These are phyloP conservation scores for Hericium erinaceus DNA, from an alignment of 768 basidiomycete genomes.

Conservation along the genomic window DNA sequence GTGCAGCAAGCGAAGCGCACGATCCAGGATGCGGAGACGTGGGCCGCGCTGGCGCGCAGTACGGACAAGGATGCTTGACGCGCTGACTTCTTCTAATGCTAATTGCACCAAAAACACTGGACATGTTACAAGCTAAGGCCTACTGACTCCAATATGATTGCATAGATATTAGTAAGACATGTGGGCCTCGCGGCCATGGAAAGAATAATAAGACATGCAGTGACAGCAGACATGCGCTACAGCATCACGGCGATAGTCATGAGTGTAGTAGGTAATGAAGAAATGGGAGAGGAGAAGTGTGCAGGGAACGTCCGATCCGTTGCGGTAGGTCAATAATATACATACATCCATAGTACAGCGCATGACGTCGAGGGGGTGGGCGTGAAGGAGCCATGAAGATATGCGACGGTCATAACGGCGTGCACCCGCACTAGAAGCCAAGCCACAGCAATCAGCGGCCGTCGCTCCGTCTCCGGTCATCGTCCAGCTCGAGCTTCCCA, in stretches of 20 bases:
- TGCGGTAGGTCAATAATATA: too few species aligned
- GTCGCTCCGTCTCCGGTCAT: constrained; percentile 11
- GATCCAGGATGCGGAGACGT: neutral
- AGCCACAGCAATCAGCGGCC: neutral
- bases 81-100: too few species aligned
- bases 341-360: too few species aligned
- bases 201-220: neutral
- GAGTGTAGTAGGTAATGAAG: neutral
- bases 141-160: neutral
- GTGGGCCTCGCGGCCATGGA: neutral
- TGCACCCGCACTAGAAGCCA: neutral
- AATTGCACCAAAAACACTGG: too few species aligned
- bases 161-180: neutral
- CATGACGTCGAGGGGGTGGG: neutral
- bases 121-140: too few species aligned
- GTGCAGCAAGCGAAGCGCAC: neutral
- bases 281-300: neutral
- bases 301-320: neutral
- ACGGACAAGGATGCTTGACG: neutral
- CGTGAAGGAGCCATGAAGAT: neutral
- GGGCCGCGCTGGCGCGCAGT: neutral
- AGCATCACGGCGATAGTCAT: neutral
- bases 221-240: neutral
- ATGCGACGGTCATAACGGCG: neutral
- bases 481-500: constrained; percentile 40